phyloP scores from a whole-genome alignment of 108 stramenopile species.

The Fragilaria radians region DNA sequence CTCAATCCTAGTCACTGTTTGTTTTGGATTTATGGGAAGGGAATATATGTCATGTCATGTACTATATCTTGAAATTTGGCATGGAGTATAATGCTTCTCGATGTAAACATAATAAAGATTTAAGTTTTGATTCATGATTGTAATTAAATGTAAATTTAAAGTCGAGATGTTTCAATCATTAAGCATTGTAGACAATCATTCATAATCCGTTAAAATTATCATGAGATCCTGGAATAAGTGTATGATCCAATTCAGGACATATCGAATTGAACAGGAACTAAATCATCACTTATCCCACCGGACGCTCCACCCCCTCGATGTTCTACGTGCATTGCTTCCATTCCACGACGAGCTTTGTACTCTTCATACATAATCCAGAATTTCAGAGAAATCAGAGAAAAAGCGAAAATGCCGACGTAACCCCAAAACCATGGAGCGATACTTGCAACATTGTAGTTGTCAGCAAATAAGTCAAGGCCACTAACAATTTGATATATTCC shows the following conservation, averaged over 20 bases:
- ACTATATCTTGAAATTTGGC: too few species aligned
- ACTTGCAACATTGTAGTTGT: constrained; percentile 7
- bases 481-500: constrained; percentile 43
- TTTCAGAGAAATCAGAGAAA: constrained; percentile 11
- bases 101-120: too few species aligned
- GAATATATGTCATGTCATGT: too few species aligned
- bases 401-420: constrained; percentile 11
- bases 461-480: constrained; percentile 35
- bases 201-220: too few species aligned
- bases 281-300: background rate
- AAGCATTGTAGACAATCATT: too few species aligned
- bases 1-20: too few species aligned
- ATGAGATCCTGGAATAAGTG: background rate
- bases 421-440: constrained; percentile 17
- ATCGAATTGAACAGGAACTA: background rate
- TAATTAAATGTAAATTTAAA: too few species aligned
- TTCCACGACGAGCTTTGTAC: constrained; percentile 17
- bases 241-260: background rate
- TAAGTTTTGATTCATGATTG: too few species aligned
- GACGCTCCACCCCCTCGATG: background rate
- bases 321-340: constrained; percentile 5
- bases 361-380: constrained; percentile 18
- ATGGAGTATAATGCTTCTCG: too few species aligned
- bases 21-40: too few species aligned
- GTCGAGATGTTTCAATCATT: too few species aligned